Evolutionary conservation across 495 filamentous ascomycete species (phyloP).

Genomic region (Podospora comata): DNA sequence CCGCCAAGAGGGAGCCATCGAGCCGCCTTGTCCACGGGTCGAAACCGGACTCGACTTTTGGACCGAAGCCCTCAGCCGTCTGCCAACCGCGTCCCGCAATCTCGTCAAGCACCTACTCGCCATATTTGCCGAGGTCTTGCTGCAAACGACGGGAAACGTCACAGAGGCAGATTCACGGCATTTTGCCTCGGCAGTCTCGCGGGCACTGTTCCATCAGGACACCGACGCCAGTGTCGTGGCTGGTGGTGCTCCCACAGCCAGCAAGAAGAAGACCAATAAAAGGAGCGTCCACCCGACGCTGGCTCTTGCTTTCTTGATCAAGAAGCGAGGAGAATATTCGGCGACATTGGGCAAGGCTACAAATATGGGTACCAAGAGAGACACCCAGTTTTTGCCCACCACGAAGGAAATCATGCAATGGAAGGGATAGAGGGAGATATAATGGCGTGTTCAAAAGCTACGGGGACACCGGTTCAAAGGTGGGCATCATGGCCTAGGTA

Average conservation of each 20-base stretch:
- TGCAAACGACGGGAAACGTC: conserved; percentile 11
- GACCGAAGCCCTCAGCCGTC: conserved; percentile 34
- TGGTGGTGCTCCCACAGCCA: neutral
- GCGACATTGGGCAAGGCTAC: conserved; percentile 9
- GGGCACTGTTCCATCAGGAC: conserved; percentile 30
- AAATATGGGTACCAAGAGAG: conserved; percentile 11
- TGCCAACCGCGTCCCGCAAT: conserved; percentile 27
- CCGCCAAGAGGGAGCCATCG: conserved; percentile 29
- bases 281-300: conserved; percentile 28
- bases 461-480: neutral
- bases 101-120: conserved; percentile 29
- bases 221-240: neutral
- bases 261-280: conserved; percentile 10
- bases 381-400: conserved; percentile 27
- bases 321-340: conserved; percentile 30
- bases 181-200: conserved; percentile 26
- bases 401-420: conserved; percentile 37
- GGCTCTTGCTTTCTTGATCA: conserved; percentile 32
- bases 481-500: neutral
- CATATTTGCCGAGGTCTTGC: conserved; percentile 28
- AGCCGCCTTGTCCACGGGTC: conserved; percentile 22
- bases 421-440: conserved; percentile 21
- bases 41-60: conserved; percentile 35
- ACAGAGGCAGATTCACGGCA: conserved; percentile 27
- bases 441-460: neutral